phyloP scores from a whole-genome alignment of 108 stramenopile genomes.

The Nitzschia sp. region DNA sequence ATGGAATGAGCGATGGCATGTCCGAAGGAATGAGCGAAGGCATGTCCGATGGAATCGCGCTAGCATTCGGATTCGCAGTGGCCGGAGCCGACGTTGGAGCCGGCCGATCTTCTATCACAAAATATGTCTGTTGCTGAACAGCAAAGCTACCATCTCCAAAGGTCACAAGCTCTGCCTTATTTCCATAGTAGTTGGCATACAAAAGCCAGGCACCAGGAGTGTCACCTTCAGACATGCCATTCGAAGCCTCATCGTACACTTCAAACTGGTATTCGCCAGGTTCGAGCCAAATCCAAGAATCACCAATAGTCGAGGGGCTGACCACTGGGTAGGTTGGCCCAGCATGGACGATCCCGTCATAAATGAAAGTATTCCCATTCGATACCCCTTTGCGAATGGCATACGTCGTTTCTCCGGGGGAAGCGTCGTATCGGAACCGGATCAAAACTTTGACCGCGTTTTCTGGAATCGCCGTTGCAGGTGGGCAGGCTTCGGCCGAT shows the following conservation, averaged over 20 bases:
- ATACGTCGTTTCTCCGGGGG: slow-evolving; percentile 21
- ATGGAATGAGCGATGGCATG: too few relatives aligned
- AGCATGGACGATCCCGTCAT: not conserved
- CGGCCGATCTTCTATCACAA: not conserved
- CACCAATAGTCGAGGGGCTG: not conserved
- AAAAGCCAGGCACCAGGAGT: not conserved
- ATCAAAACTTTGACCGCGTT: slow-evolving; percentile 4
- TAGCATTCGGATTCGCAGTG: too few relatives aligned
- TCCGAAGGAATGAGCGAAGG: too few relatives aligned
- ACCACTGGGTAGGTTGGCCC: slow-evolving; percentile 15
- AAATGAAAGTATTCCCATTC: not conserved
- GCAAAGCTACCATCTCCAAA: not conserved
- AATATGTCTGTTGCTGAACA: not conserved
- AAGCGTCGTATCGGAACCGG: slow-evolving; percentile 18
- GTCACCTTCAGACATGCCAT: slow-evolving; percentile 36
- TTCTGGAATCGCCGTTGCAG: not conserved
- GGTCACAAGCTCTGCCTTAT: not conserved
- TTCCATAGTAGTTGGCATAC: not conserved
- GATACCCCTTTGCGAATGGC: slow-evolving; percentile 5
- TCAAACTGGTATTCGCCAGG: slow-evolving; percentile 50
- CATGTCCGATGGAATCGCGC: too few relatives aligned
- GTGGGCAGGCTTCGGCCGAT: not conserved
- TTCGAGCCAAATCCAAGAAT: not conserved
- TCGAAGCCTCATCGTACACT: slow-evolving; percentile 42
- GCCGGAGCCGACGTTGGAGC: not conserved